Conservation (phyloP, 148 eudicot species). For the Rhododendron mucronatum region DNA sequence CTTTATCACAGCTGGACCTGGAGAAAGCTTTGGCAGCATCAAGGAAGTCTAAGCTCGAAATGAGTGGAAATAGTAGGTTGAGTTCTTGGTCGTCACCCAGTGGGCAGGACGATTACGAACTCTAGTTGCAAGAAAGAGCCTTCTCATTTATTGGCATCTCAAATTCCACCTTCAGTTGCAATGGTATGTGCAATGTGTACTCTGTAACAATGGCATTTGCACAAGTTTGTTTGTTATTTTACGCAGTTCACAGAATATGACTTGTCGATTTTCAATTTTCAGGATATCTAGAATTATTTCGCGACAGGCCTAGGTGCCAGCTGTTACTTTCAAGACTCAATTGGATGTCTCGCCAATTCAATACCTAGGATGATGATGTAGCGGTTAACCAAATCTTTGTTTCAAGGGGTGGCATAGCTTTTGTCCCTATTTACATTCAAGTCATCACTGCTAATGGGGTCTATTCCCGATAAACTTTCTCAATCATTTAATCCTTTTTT, state of each 20-base stretch:
- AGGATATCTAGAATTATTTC: neutral
- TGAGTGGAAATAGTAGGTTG: conserved; percentile 1
- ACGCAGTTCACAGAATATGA: neutral
- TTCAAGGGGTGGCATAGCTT: neutral
- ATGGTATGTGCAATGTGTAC: no score
- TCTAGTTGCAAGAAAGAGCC: neutral
- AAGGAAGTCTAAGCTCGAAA: neutral
- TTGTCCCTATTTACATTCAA: neutral
- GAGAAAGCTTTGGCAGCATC: conserved; percentile 8
- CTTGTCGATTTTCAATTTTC: neutral
- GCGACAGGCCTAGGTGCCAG: neutral
- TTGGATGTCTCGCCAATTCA: neutral
- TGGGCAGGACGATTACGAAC: neutral
- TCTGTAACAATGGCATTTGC: neutral
- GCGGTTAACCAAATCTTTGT: neutral
- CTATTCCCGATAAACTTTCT: neutral
- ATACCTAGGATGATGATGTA: neutral
- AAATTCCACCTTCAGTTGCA: neutral
- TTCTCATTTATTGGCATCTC: neutral
- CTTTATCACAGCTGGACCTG: conserved; percentile 15
- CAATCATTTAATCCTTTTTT: neutral
- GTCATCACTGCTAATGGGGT: neutral
- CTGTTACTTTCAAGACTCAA: neutral
- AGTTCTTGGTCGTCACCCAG: conserved; percentile 8
- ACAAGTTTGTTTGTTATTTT: no score